Evolutionary conservation across 2,329 filamentous ascomycete genomes (phyloP).

Genomic region (Neofusicoccum sp.): DNA sequence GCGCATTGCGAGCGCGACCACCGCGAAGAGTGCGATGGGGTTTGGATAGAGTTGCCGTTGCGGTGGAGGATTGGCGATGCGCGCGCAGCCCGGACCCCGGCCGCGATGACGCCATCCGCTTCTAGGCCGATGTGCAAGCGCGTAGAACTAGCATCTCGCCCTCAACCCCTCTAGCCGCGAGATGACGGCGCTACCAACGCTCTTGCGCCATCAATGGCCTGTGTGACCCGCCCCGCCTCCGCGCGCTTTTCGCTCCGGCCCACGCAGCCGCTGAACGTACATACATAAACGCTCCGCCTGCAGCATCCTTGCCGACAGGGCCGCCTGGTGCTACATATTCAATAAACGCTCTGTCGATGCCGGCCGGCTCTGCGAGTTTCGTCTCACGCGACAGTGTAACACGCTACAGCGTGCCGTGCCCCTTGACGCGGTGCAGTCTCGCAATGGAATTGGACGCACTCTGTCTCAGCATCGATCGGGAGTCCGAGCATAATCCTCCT

Average conservation of each 20-base stretch:
- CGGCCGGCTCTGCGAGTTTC: no score
- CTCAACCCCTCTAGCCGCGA: neutral
- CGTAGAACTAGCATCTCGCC: neutral
- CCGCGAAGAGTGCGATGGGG: neutral
- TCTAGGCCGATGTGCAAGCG: neutral
- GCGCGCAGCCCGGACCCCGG: slow-evolving; percentile 9
- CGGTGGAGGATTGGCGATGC: neutral
- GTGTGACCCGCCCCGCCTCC: neutral
- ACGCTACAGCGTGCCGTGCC: no score
- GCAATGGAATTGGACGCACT: no score
- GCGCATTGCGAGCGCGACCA: no score
- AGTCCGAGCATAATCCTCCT: no score
- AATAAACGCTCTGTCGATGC: no score
- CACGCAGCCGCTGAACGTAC: neutral
- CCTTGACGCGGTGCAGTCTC: no score
- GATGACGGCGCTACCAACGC: slow-evolving; percentile 3
- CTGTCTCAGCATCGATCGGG: no score
- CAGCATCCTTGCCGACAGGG: neutral
- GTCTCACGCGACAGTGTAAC: no score
- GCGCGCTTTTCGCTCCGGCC: neutral
- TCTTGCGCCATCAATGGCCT: neutral
- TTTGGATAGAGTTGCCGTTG: neutral
- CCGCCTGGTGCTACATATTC: neutral
- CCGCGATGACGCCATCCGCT: neutral
- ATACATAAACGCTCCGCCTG: neutral